Evolutionary conservation across 495 filamentous ascomycete species (phyloP).

Genomic region (Penicillium paxilli): DNA sequence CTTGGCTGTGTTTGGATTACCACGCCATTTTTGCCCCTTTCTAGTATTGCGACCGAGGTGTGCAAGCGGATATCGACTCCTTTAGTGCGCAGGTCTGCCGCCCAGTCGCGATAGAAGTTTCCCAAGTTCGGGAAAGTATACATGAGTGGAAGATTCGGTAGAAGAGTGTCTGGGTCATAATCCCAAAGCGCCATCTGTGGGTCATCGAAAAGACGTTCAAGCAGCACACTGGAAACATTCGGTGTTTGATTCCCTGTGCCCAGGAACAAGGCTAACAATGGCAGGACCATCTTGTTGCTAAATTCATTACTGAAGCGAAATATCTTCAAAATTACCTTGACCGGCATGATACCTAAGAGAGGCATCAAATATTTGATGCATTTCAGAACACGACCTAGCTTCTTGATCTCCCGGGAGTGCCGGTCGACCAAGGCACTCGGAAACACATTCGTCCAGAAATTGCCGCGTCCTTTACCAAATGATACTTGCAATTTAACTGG

Average conservation of each 20-base stretch:
- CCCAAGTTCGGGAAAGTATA: slow-evolving; percentile 76
- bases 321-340: slow-evolving; percentile 65
- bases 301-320: slow-evolving; percentile 77
- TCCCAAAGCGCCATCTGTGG: slow-evolving; percentile 76
- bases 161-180: slow-evolving; percentile 66
- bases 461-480: slow-evolving; percentile 71
- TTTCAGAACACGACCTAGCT: slow-evolving; percentile 64
- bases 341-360: slow-evolving; percentile 71
- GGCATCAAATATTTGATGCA: slow-evolving; percentile 70
- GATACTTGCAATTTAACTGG: slow-evolving; percentile 76
- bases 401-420: slow-evolving; percentile 64
- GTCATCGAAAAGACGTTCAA: slow-evolving; percentile 75
- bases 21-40: slow-evolving; percentile 59
- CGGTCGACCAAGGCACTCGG: slow-evolving; percentile 65
- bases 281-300: slow-evolving; percentile 67
- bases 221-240: slow-evolving; percentile 70
- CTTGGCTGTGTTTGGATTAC: slow-evolving; percentile 25
- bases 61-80: slow-evolving; percentile 66
- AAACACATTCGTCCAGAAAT: slow-evolving; percentile 82
- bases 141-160: slow-evolving; percentile 76
- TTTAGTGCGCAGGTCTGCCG: slow-evolving; percentile 54
- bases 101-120: slow-evolving; percentile 71
- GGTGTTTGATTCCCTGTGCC: slow-evolving; percentile 79
- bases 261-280: slow-evolving; percentile 76
- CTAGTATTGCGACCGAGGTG: slow-evolving; percentile 60